Conservation (phyloP, 139 green algal species). For the Closterium sp. region DNA sequence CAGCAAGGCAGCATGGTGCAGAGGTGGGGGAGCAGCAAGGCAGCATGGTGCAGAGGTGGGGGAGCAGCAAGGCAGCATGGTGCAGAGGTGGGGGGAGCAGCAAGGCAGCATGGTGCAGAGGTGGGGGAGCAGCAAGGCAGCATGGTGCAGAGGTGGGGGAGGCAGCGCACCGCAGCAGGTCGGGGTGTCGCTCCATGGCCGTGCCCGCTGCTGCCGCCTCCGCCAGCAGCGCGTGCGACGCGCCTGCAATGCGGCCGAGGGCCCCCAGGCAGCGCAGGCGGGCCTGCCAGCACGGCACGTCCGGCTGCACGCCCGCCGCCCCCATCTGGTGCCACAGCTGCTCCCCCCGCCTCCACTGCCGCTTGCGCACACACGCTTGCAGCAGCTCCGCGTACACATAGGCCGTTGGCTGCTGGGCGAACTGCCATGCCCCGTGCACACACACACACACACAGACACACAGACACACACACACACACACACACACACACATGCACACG, state of each 20-base stretch:
- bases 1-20: too few species aligned
- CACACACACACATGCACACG: too few species aligned
- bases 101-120: too few species aligned
- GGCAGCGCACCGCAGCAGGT: background rate
- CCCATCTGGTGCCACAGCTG: slow-evolving; percentile 32
- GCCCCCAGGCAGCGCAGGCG: slow-evolving; percentile 17
- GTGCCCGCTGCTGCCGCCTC: background rate
- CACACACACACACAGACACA: too few species aligned
- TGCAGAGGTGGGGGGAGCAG: too few species aligned
- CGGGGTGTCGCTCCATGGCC: background rate
- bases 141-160: too few species aligned
- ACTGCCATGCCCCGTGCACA: background rate
- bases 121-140: too few species aligned
- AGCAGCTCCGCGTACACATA: slow-evolving; percentile 46
- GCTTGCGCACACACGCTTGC: slow-evolving; percentile 15
- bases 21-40: too few species aligned
- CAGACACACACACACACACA: too few species aligned
- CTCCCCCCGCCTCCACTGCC: slow-evolving; percentile 9
- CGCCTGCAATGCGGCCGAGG: background rate
- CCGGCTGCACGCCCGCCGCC: background rate
- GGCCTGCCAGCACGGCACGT: slow-evolving; percentile 19
- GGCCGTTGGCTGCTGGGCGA: slow-evolving; percentile 4
- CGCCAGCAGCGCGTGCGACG: background rate
- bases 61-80: too few species aligned
- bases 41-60: too few species aligned